Percentiles rank a stretch among this genome's conserved stretches.
phyloP scores from a whole-genome alignment of 208 protist species.

The Trypanosoma cruzi region DNA sequence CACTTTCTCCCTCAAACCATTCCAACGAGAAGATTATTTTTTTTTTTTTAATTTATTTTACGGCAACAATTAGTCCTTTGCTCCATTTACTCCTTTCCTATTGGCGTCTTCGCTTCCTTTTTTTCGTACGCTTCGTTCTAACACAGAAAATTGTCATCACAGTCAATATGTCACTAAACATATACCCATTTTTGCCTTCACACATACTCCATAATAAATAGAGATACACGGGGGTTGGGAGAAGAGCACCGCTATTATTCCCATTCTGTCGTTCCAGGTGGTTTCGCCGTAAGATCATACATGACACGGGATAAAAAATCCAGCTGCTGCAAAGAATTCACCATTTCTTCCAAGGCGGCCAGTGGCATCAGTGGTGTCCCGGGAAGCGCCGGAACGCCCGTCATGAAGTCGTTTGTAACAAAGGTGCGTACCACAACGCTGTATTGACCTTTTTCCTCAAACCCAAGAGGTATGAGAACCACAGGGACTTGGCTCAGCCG shows the following conservation, averaged over 20 bases:
- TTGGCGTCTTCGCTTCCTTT: not conserved
- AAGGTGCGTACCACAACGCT: constrained; percentile 95
- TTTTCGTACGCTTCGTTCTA: not conserved
- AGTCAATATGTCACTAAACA: too few species aligned
- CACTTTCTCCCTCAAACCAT: too few species aligned
- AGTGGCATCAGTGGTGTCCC: constrained; percentile 86
- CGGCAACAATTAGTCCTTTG: not conserved
- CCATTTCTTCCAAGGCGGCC: constrained; percentile 83
- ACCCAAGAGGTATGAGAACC: constrained; percentile 90
- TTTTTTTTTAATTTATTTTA: too few species aligned
- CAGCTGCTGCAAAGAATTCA: constrained; percentile 61
- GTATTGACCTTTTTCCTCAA: constrained; percentile 62
- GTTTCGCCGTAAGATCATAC: constrained; percentile 97
- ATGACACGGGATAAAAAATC: constrained; percentile 91
- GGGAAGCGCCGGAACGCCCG: constrained; percentile 88
- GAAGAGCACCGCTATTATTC: constrained; percentile 64
- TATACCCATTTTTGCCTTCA: too few species aligned
- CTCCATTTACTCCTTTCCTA: not conserved
- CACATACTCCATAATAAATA: too few species aligned
- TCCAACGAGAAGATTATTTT: too few species aligned
- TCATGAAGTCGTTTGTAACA: constrained; percentile 98
- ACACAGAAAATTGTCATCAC: too few species aligned
- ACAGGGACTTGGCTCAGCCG: constrained; percentile 94
- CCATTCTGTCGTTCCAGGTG: constrained; percentile 98
- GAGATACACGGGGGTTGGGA: not conserved